Conservation (phyloP, 1,284 basidiomycete species). For the Boletellus deceptivus region DNA sequence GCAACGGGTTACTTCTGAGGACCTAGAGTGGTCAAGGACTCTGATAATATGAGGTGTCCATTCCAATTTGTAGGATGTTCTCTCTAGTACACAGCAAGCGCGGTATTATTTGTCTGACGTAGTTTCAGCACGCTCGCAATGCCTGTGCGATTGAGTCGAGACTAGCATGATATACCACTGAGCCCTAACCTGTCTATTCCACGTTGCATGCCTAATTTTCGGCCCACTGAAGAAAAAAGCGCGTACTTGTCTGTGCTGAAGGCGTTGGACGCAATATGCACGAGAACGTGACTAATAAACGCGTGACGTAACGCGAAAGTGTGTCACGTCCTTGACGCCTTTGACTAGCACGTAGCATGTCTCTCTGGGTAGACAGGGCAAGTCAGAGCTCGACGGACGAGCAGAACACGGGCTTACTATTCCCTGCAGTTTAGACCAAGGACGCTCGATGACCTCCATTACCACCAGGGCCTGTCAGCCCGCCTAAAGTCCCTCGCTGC, state of each 20-base stretch:
- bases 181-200: too few relatives aligned
- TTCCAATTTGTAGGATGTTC: neutral
- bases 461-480: slow-evolving; percentile 80
- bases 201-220: neutral
- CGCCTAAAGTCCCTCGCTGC: slow-evolving; percentile 80
- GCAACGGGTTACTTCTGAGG: slow-evolving; percentile 19
- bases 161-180: too few relatives aligned
- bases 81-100: slow-evolving; percentile 32
- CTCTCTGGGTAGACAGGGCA: slow-evolving; percentile 88
- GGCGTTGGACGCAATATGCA: too few relatives aligned
- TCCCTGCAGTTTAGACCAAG: slow-evolving; percentile 77
- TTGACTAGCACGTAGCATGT: slow-evolving; percentile 48
- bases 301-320: slow-evolving; percentile 27
- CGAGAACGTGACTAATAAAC: slow-evolving; percentile 21
- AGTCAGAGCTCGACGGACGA: slow-evolving; percentile 5
- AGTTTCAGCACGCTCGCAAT: neutral
- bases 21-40: too few relatives aligned
- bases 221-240: slow-evolving; percentile 13
- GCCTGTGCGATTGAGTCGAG: too few relatives aligned
- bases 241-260: slow-evolving; percentile 24
- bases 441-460: slow-evolving; percentile 83
- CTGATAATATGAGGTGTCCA: slow-evolving; percentile 11
- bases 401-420: slow-evolving; percentile 4
- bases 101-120: slow-evolving; percentile 34
- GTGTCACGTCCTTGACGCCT: slow-evolving; percentile 6